A percentile compares a stretch with the other conserved stretches of the same genome.
phyloP scores from a whole-genome alignment of 352 stramenopile species.

The Phytophthora ramorum region DNA sequence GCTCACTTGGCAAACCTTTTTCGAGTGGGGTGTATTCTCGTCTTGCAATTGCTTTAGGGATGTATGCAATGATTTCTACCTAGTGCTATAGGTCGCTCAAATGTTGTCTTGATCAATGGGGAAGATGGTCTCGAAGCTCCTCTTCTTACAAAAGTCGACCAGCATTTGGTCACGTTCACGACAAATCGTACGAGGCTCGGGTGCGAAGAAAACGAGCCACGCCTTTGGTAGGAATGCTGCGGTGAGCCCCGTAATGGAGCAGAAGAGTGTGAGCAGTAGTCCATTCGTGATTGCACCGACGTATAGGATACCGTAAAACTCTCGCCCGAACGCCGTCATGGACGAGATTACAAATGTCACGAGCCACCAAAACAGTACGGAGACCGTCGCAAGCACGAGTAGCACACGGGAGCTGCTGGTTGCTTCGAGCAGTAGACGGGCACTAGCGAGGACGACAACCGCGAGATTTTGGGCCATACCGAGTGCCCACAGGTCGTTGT shows the following conservation, averaged over 20 bases:
- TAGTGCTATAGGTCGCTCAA: background rate
- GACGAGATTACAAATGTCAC: conserved; percentile 58
- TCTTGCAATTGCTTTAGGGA: background rate
- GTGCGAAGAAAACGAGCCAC: conserved; percentile 44
- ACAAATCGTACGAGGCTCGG: conserved; percentile 55
- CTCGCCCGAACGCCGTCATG: conserved; percentile 56
- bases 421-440: conserved; percentile 56
- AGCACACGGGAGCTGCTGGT: conserved; percentile 38
- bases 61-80: background rate
- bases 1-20: conserved; percentile 1
- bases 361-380: conserved; percentile 58
- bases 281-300: conserved; percentile 51
- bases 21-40: conserved; percentile 22
- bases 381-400: conserved; percentile 41
- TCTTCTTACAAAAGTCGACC: conserved; percentile 23
- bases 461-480: conserved; percentile 71
- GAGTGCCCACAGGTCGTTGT: conserved; percentile 76
- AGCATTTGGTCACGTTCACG: conserved; percentile 53
- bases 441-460: conserved; percentile 65
- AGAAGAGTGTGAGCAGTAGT: conserved; percentile 45
- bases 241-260: conserved; percentile 36
- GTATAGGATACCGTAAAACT: conserved; percentile 68
- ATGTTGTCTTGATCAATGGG: conserved; percentile 42
- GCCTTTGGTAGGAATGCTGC: conserved; percentile 41
- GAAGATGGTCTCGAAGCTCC: conserved; percentile 46